These are phyloP conservation scores for Leptomonas seymouri DNA, from an alignment of 208 protist species.

Conservation along the genomic window DNA sequence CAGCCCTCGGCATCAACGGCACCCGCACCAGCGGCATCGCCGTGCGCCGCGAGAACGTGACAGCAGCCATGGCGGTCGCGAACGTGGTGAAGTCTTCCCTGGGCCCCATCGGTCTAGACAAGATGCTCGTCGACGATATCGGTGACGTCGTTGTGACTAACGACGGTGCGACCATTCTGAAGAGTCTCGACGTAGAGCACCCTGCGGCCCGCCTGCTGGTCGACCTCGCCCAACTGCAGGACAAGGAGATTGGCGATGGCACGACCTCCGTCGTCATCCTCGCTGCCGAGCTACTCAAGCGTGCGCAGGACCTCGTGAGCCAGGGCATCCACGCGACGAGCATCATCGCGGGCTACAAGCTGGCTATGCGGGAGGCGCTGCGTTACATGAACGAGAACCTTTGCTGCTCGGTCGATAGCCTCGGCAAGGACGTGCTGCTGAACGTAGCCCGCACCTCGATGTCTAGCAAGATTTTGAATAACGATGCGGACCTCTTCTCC, in stretches of 20 bases:
- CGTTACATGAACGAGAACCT: slow-evolving; percentile 96
- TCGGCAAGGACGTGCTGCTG: slow-evolving; percentile 96
- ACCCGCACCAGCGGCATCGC: slow-evolving; percentile 94
- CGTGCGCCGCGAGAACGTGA: slow-evolving; percentile 98
- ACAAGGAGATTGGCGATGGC: slow-evolving; percentile 99
- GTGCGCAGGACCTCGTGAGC: slow-evolving; percentile 97
- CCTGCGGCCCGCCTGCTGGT: slow-evolving; percentile 98
- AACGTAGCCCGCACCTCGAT: slow-evolving; percentile 99
- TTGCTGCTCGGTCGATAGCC: slow-evolving; percentile 72
- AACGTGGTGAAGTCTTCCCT: slow-evolving; percentile 99
- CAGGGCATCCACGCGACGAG: slow-evolving; percentile 98
- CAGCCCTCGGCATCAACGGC: slow-evolving; percentile 94
- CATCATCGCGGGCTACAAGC: slow-evolving; percentile 99
- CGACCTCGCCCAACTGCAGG: slow-evolving; percentile 99
- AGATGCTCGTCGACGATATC: slow-evolving; percentile 99
- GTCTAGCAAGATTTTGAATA: slow-evolving; percentile 99
- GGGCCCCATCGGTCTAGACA: slow-evolving; percentile 99
- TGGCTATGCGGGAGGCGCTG: slow-evolving; percentile 96
- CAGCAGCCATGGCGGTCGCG: slow-evolving; percentile 96
- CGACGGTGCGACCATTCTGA: slow-evolving; percentile 98
- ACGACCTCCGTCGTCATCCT: slow-evolving; percentile 99
- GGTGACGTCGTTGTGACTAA: slow-evolving; percentile 99
- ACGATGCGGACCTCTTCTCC: slow-evolving; percentile 97
- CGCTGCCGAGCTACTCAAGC: slow-evolving; percentile 98
- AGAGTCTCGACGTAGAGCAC: slow-evolving; percentile 94